Evolutionary conservation across 495 filamentous ascomycete species (phyloP).

Genomic region (Aspergillus diversus): DNA sequence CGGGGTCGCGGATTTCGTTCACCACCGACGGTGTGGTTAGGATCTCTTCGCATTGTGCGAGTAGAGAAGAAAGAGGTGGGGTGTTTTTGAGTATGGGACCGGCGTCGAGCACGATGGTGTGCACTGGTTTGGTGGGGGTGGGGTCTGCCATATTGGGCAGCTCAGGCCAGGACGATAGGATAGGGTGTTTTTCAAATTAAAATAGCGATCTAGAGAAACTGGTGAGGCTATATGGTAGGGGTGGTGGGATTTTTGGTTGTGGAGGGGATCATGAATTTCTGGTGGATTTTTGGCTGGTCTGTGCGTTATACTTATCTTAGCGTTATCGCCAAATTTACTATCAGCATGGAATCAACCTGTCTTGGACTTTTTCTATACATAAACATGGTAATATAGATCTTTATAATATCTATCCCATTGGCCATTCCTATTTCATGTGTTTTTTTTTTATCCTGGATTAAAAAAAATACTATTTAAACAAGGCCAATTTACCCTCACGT

Average conservation of each 20-base stretch:
- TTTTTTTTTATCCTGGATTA: no score
- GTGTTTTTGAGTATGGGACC: conserved; percentile 91
- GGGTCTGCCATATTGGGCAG: conserved; percentile 44
- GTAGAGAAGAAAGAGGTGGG: conserved; percentile 74
- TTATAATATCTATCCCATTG: no score
- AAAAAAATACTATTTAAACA: no score
- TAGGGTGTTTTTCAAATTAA: conserved; percentile 6
- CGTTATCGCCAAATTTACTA: conserved; percentile 15
- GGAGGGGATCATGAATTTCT: conserved; percentile 14
- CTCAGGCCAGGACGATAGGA: conserved; percentile 7
- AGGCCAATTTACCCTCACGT: no score
- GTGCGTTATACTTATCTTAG: conserved; percentile 28
- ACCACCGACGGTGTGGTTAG: conserved; percentile 88
- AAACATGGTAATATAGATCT: no score
- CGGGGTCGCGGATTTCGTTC: conserved; percentile 85
- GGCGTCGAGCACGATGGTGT: conserved; percentile 87
- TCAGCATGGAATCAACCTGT: background rate
- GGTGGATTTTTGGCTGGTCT: conserved; percentile 26
- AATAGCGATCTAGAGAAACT: background rate
- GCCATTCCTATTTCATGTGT: no score
- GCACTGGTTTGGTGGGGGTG: conserved; percentile 63
- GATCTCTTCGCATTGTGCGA: conserved; percentile 73
- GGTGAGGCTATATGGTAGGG: conserved; percentile 12
- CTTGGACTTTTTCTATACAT: no score
- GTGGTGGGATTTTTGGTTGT: background rate